These are phyloP conservation scores for Aspergillus sp. DNA, from an alignment of 2,329 filamentous ascomycete genomes.

Conservation along the genomic window DNA sequence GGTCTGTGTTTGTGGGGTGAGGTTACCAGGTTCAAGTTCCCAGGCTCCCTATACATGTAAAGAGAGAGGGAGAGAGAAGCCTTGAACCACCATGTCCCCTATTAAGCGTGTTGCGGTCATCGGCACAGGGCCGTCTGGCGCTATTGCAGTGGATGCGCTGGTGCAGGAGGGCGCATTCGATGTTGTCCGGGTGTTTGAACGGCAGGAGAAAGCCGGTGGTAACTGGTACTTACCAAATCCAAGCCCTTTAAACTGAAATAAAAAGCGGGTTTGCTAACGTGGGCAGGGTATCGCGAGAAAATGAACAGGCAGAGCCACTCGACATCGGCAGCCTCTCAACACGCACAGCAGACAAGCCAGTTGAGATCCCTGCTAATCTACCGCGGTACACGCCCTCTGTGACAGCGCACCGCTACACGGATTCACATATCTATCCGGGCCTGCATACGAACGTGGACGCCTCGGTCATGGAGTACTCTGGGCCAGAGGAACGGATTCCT, in stretches of 20 bases:
- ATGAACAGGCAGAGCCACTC: conserved; percentile 42
- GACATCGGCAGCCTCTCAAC: conserved; percentile 50
- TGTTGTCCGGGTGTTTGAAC: conserved; percentile 61
- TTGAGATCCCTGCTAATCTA: conserved; percentile 48
- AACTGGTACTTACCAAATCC: conserved; percentile 51
- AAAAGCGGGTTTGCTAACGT: not conserved
- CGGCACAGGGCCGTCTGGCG: conserved; percentile 61
- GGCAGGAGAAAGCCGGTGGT: conserved; percentile 59
- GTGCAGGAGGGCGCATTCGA: conserved; percentile 60
- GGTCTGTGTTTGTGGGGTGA: not conserved
- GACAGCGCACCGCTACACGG: conserved; percentile 51
- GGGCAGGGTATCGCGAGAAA: conserved; percentile 31
- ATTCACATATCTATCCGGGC: conserved; percentile 62
- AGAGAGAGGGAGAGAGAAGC: too few species aligned
- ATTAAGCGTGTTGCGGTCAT: conserved; percentile 57
- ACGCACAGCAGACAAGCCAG: conserved; percentile 52
- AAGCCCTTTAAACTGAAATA: not conserved
- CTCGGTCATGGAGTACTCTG: conserved; percentile 59
- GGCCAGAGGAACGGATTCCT: conserved; percentile 54
- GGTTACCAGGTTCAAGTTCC: too few species aligned
- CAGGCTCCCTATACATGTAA: too few species aligned
- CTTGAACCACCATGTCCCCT: conserved; percentile 4
- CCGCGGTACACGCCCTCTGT: conserved; percentile 49
- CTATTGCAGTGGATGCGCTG: conserved; percentile 61
- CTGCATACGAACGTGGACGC: conserved; percentile 66